Conservation (phyloP, 768 basidiomycete species). For the Boletus pseudopeckii region DNA sequence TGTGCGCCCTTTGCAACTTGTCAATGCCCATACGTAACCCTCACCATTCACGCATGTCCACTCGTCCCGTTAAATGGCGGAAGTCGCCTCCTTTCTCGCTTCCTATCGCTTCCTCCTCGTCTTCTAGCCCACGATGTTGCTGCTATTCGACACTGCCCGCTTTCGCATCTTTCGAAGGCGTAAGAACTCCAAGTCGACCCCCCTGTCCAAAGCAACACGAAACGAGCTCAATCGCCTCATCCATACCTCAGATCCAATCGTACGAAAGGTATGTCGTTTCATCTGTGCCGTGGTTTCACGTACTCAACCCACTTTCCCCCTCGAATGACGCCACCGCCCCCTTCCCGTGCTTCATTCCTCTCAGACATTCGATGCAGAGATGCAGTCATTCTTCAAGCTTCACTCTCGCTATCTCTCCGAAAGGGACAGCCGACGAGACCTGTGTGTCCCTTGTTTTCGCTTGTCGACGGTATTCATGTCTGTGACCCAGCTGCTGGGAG, state of each 20-base stretch:
- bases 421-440: constrained; percentile 80
- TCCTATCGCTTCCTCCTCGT: constrained; percentile 23
- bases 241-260: constrained; percentile 48
- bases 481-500: constrained; percentile 71
- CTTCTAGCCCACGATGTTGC: constrained; percentile 13
- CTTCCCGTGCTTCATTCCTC: constrained; percentile 5
- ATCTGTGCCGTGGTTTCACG: constrained; percentile 37
- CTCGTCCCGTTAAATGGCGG: constrained; percentile 19
- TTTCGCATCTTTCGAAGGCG: constrained; percentile 38
- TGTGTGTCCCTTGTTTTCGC: constrained; percentile 45
- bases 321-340: constrained; percentile 14
- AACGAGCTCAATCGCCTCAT: constrained; percentile 70
- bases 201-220: constrained; percentile 50
- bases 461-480: constrained; percentile 5
- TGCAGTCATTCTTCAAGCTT: constrained; percentile 94
- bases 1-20: constrained; percentile 10
- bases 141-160: constrained; percentile 35
- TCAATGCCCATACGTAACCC: too few species aligned
- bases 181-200: constrained; percentile 41
- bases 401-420: constrained; percentile 93
- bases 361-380: constrained; percentile 80
- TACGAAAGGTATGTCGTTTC: constrained; percentile 50
- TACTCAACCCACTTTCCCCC: constrained; percentile 22
- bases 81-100: constrained; percentile 19
- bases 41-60: constrained; percentile 21